A percentile compares a stretch with the other conserved stretches of the same genome.
Conservation (phyloP, 164 flowering plant species). For the Chloranthus sessilifolius region DNA sequence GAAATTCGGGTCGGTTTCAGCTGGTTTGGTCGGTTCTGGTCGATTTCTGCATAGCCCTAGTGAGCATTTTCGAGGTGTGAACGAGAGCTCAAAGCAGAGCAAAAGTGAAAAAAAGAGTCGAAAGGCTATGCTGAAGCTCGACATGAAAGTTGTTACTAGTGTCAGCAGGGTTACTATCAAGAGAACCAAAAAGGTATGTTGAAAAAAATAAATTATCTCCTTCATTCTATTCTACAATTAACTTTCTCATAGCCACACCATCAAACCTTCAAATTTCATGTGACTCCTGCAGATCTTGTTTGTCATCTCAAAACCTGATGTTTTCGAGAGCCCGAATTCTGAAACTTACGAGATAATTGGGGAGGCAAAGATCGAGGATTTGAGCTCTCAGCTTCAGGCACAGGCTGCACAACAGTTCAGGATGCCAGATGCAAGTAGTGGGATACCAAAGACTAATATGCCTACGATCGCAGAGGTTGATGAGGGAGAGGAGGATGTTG, state of each 20-base stretch:
- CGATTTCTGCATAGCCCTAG: no score
- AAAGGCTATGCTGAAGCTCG: conserved; percentile 88
- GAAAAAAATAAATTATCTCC: neutral
- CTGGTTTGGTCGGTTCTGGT: no score
- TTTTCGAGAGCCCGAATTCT: conserved; percentile 87
- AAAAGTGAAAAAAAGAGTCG: conserved; percentile 90
- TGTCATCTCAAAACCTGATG: conserved; percentile 88
- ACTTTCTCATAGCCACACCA: neutral
- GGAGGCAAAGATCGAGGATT: conserved; percentile 90
- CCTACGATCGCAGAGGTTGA: conserved; percentile 42
- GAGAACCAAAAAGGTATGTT: conserved; percentile 71
- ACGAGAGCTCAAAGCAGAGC: conserved; percentile 75
- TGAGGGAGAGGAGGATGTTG: conserved; percentile 81
- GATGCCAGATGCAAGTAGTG: conserved; percentile 58
- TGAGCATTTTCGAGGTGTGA: conserved; percentile 35
- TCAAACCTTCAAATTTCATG: neutral
- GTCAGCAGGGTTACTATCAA: conserved; percentile 84
- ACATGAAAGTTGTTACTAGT: conserved; percentile 80
- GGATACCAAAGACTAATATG: conserved; percentile 46
- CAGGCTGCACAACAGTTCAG: conserved; percentile 96
- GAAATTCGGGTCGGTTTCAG: no score
- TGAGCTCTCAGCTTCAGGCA: conserved; percentile 87
- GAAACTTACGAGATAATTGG: conserved; percentile 85
- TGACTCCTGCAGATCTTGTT: conserved; percentile 53
- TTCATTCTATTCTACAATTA: no score